Percentiles rank a stretch among this genome's conserved stretches.
These are phyloP conservation scores for Phytophthora brassicae DNA, from an alignment of 352 stramenopile species.

Conservation along the genomic window DNA sequence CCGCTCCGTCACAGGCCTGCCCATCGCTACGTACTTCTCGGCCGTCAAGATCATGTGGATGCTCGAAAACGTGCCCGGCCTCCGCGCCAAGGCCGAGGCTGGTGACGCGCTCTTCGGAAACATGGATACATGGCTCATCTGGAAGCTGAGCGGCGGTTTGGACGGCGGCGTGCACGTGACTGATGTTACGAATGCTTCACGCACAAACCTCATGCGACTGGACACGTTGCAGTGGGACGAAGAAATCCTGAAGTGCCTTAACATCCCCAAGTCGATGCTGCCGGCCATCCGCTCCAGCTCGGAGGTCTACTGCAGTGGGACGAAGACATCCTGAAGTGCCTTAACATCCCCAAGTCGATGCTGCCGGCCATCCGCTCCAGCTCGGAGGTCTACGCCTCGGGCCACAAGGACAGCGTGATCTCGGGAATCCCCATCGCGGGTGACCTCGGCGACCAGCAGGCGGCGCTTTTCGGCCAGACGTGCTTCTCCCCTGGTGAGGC, in stretches of 20 bases:
- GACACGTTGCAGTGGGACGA: slow-evolving; percentile 92
- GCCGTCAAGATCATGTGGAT: slow-evolving; percentile 98
- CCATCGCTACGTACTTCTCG: slow-evolving; percentile 98
- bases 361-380: slow-evolving; percentile 94
- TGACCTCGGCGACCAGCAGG: slow-evolving; percentile 97
- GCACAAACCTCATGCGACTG: slow-evolving; percentile 95
- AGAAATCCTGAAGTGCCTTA: slow-evolving; percentile 77
- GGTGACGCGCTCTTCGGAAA: slow-evolving; percentile 95
- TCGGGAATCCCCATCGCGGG: slow-evolving; percentile 89
- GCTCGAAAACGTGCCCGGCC: slow-evolving; percentile 91
- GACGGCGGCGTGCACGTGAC: slow-evolving; percentile 92
- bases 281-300: slow-evolving; percentile 93
- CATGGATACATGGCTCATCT: slow-evolving; percentile 98
- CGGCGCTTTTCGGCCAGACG: slow-evolving; percentile 96
- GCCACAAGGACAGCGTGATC: slow-evolving; percentile 60
- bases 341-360: slow-evolving; percentile 86
- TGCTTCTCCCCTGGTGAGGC: slow-evolving; percentile 94
- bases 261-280: slow-evolving; percentile 87
- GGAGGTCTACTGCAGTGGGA: slow-evolving; percentile 89
- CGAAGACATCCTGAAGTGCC: slow-evolving; percentile 76
- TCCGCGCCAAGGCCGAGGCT: slow-evolving; percentile 86
- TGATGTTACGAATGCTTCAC: slow-evolving; percentile 97
- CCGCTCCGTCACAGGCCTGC: slow-evolving; percentile 91
- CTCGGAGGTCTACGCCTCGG: slow-evolving; percentile 83
- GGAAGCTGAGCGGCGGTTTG: slow-evolving; percentile 89